These are phyloP conservation scores for Exophiala spinifera DNA, from an alignment of 2,329 filamentous ascomycete genomes.

Conservation along the genomic window DNA sequence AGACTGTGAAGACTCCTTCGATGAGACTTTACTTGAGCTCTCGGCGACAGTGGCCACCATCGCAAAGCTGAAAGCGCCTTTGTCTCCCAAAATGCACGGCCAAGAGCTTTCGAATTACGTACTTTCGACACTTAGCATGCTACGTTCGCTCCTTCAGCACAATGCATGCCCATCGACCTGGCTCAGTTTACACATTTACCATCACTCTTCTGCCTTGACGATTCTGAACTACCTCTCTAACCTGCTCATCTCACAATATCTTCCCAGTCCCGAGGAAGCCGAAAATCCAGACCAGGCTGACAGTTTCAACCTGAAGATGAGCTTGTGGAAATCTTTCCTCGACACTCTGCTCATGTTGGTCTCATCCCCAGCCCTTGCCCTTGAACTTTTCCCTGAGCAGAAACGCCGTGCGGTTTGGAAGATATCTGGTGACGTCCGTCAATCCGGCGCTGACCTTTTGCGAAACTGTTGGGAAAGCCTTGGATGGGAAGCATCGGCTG, in stretches of 20 bases:
- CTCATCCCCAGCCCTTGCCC: slow-evolving; percentile 78
- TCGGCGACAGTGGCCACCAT: slow-evolving; percentile 82
- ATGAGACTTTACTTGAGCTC: slow-evolving; percentile 84
- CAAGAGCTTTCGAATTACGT: slow-evolving; percentile 52
- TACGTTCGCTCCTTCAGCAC: slow-evolving; percentile 83
- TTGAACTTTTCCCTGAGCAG: slow-evolving; percentile 96
- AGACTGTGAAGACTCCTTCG: slow-evolving; percentile 61
- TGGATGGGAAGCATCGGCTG: slow-evolving; percentile 84
- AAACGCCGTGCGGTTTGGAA: slow-evolving; percentile 97
- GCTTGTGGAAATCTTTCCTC: slow-evolving; percentile 88
- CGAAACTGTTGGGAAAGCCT: slow-evolving; percentile 89
- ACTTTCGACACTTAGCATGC: slow-evolving; percentile 73
- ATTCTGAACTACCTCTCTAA: slow-evolving; percentile 77
- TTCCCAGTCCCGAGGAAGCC: slow-evolving; percentile 79
- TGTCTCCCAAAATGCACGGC: slow-evolving; percentile 61
- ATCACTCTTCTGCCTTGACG: slow-evolving; percentile 85
- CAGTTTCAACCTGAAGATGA: slow-evolving; percentile 74
- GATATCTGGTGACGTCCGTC: slow-evolving; percentile 92
- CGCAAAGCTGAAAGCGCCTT: slow-evolving; percentile 70
- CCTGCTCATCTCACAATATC: slow-evolving; percentile 75
- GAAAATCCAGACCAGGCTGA: slow-evolving; percentile 56
- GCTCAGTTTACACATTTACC: slow-evolving; percentile 90
- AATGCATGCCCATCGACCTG: slow-evolving; percentile 86
- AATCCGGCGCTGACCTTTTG: slow-evolving; percentile 82
- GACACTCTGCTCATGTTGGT: slow-evolving; percentile 84